phyloP scores from a whole-genome alignment of 164 flowering plant species.

The Umbellularia californica region DNA sequence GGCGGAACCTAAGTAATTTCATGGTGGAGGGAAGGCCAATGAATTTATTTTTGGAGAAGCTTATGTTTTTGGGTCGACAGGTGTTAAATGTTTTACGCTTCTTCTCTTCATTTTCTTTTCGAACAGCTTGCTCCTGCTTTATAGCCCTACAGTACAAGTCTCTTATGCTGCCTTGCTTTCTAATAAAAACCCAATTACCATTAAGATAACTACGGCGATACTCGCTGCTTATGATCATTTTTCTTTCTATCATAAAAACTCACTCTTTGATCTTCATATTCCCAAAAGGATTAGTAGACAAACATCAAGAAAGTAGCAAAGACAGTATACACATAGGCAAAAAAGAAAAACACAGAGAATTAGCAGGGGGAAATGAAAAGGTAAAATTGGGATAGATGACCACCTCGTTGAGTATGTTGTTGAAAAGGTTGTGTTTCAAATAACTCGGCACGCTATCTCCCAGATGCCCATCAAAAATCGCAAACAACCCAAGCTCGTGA shows the following conservation, averaged over 20 bases:
- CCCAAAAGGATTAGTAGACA: neutral
- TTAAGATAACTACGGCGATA: neutral
- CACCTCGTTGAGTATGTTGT: constrained; percentile 62
- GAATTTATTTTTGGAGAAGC: too few species aligned
- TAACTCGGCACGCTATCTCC: constrained; percentile 57
- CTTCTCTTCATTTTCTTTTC: too few species aligned
- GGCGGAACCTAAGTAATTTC: too few species aligned
- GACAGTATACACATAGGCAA: neutral
- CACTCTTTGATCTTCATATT: neutral
- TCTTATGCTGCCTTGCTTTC: too few species aligned
- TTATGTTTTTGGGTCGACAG: too few species aligned
- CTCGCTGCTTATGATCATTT: neutral
- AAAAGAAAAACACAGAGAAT: neutral
- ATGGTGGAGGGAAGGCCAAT: too few species aligned
- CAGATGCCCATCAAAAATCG: constrained; percentile 68
- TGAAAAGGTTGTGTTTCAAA: constrained; percentile 46
- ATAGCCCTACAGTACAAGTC: too few species aligned
- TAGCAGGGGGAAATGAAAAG: neutral
- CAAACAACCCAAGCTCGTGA: constrained; percentile 60
- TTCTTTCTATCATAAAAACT: neutral
- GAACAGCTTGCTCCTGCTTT: too few species aligned
- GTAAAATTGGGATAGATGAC: neutral
- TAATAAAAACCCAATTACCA: neutral
- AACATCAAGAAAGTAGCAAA: neutral
- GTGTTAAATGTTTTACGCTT: too few species aligned